Conservation (phyloP, 2,329 filamentous ascomycete species). For the Kalmusia sp. region DNA sequence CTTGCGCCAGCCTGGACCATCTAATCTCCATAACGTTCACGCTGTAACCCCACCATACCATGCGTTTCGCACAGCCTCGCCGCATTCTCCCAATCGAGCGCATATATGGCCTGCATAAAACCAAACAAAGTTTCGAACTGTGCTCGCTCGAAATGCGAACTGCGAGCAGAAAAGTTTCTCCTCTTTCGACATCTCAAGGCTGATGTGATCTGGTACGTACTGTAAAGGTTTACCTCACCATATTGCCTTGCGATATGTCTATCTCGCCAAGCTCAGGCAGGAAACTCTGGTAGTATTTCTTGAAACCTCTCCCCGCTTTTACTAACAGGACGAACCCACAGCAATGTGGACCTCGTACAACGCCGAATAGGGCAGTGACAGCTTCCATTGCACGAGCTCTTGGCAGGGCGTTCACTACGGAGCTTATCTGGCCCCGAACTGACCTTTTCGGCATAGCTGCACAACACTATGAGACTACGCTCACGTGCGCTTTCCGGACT, state of each 20-base stretch:
- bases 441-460: neutral
- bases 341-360: neutral
- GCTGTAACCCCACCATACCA: neutral
- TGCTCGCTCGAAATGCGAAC: neutral
- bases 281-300: neutral
- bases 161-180: neutral
- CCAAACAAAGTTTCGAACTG: neutral
- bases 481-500: conserved; percentile 5
- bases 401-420: neutral
- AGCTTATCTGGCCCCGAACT: neutral
- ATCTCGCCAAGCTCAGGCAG: neutral
- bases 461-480: neutral
- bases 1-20: conserved; percentile 5
- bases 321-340: neutral
- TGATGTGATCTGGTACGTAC: too few relatives aligned
- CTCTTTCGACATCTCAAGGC: too few relatives aligned
- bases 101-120: neutral
- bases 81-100: neutral
- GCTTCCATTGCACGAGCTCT: neutral
- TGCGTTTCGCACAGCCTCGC: conserved; percentile 1
- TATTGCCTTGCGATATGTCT: neutral
- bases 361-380: neutral
- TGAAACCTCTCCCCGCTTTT: neutral
- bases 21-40: conserved; percentile 5
- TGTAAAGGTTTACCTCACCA: too few relatives aligned